Conservation (phyloP, 140 eudicot genomes). For the Stevia rebaudiana region DNA sequence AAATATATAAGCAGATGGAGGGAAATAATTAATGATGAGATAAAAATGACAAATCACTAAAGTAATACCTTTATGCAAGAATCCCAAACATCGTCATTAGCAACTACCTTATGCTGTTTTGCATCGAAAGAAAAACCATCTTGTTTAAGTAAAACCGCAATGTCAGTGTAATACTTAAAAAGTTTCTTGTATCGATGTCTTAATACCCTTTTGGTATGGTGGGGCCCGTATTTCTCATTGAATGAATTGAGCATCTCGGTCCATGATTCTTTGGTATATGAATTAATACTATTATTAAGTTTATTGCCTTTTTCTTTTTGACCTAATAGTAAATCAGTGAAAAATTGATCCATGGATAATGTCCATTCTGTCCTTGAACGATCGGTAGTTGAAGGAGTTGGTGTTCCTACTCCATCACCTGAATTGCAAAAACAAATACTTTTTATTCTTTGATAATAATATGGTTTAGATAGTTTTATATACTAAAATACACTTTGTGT, state of each 20-base stretch:
- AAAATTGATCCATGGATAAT: conserved; percentile 42
- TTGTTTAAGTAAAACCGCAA: conserved; percentile 34
- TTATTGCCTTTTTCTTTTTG: conserved; percentile 54
- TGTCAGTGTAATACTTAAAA: conserved; percentile 41
- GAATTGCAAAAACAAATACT: conserved; percentile 1
- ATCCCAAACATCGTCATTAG: conserved; percentile 58
- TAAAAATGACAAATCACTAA: background rate
- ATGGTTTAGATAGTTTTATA: background rate
- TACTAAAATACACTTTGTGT: background rate
- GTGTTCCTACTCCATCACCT: conserved; percentile 42
- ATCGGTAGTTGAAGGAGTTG: conserved; percentile 32
- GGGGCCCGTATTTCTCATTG: conserved; percentile 41
- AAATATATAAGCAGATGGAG: background rate
- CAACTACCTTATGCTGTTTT: conserved; percentile 39
- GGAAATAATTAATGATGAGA: background rate
- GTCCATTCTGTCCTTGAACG: conserved; percentile 58
- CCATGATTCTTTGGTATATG: conserved; percentile 49
- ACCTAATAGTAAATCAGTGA: conserved; percentile 36
- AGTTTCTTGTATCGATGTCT: conserved; percentile 60
- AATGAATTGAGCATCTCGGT: conserved; percentile 45
- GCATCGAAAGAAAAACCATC: conserved; percentile 52
- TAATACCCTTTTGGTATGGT: conserved; percentile 42
- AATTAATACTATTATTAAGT: conserved; percentile 17
- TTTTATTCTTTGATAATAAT: background rate
- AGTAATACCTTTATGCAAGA: conserved; percentile 43